A percentile compares a stretch with the other conserved stretches of the same genome.
phyloP scores from a whole-genome alignment of 192 early-diverging fungal genomes.

The Phlyctochytrium planicorne region DNA sequence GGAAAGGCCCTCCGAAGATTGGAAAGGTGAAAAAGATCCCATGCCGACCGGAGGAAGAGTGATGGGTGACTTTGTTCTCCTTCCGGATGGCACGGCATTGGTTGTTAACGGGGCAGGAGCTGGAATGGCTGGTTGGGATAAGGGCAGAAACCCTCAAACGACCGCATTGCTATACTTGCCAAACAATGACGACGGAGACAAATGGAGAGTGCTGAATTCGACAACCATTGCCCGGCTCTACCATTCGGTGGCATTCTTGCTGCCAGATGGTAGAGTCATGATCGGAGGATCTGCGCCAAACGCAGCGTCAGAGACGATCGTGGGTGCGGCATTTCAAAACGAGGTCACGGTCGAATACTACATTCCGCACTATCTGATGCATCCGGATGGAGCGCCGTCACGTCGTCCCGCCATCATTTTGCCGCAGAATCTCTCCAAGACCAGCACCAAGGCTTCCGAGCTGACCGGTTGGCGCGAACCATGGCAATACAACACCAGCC shows the following conservation, averaged over 20 bases:
- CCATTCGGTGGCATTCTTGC: conserved; percentile 45
- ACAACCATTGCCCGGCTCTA: conserved; percentile 63
- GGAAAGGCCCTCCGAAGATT: conserved; percentile 7
- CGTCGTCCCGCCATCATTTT: neutral
- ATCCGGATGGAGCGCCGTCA: neutral
- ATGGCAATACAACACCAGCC: neutral
- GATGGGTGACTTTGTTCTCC: conserved; percentile 26
- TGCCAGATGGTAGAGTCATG: conserved; percentile 60
- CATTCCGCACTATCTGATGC: conserved; percentile 24
- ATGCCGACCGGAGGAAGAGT: conserved; percentile 27
- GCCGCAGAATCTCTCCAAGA: neutral
- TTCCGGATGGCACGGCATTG: conserved; percentile 52
- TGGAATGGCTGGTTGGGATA: conserved; percentile 5
- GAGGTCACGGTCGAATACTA: conserved; percentile 20
- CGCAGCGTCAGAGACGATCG: neutral
- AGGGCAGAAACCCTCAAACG: conserved; percentile 40
- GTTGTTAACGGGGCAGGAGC: conserved; percentile 55
- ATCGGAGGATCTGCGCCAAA: conserved; percentile 62
- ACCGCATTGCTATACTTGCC: conserved; percentile 57
- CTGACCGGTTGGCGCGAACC: neutral
- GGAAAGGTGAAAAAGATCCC: conserved; percentile 13
- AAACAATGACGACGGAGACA: conserved; percentile 28
- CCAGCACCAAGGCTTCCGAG: neutral
- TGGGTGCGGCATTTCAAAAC: conserved; percentile 11
- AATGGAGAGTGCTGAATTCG: conserved; percentile 40